Base-by-base conservation (phyloP, 2,329 filamentous ascomycete species). In the Cercospora janseana region DNA sequence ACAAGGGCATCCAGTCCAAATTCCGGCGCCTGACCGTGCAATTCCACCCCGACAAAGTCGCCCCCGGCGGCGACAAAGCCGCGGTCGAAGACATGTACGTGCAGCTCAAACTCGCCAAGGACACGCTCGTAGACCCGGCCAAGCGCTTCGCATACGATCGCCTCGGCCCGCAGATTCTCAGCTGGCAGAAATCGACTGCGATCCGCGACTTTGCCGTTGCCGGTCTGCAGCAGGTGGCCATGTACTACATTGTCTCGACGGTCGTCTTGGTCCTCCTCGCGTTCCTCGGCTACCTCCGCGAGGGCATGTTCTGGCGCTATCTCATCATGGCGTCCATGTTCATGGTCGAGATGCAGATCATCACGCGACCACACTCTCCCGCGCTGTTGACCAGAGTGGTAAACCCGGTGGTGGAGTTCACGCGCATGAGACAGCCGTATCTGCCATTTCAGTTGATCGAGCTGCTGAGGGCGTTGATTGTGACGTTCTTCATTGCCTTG, bases 111-210 rank as follows among this genome's bases (percentile, higher is more conserved):
- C 75, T 83, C 37, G 90, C 89, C 4, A 82, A 88, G 63, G 93
- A 97, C 63, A 88, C 85, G 0, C 80, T 96, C 12, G 72, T 82
- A n/a, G 83, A 93, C 64, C 81, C 87, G 2, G 83, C 82, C 0
- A 83, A 80, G 63, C 79, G 89, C 49, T 95, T 93, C 67, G 90
- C 88, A 6, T 96, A 96, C 71, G 89, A 95, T 66, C 83, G 89
- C 40, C 90, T 95, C 67, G 91, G 91, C 0, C 85, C 88, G 0
- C 81, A 82, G 21, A 77, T 91, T 15, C 69, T 85, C 9, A 66
- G 68, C 6, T 92, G 85, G 85, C 73, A 79, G 57, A 75, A 80
- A 57, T 86, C 82, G 70, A 72, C 77, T 46, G 88, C 86, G 0
- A 72, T 87, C 49, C 79, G 79, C 52, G 91, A 95, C 66, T 95